Evolutionary conservation across 2,329 filamentous ascomycete species (phyloP), one percentile per base, ranked within the genome.

Genomic region (Monosporascus sp.): DNA sequence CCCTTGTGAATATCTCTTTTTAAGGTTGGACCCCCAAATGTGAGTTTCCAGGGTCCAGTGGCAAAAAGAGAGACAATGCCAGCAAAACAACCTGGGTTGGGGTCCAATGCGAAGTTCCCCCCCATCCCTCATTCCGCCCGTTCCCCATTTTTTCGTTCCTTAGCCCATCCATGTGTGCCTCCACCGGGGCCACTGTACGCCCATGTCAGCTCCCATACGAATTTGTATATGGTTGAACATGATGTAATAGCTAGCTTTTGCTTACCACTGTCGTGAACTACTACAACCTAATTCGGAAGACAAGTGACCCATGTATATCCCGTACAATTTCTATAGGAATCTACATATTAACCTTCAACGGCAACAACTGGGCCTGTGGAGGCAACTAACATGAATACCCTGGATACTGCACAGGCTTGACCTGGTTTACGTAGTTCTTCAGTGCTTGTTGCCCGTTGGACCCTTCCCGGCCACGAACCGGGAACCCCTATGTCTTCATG

Each of bases 41-140:
- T 55, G 58, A 54, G 55, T 52, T 47, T 55, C 64, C 62, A 66
- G 63, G 63, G 61, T 64, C 57, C 60, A 64, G 65, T 68, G 65
- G 65, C 65, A 57, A 66, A 66, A 58, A 61, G 57, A 55, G 58
- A 28, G 26, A 28, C 57, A 58, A 59, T 51, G 54, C 56, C 58
- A 61, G 57, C 59, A 54, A 63, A 60, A 58, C 58, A 57, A 56
- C 60, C 24, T 9, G 22, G n/a, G 40, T 60, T 57, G 51, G 55
- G 60, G 60, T 55, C 57, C 52, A 56, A 60, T 54, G 60, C 62
- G 60, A 64, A 63, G 59, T 60, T 15, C 18, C 24, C 18, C 20
- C 43, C 59, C 58, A 59, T 31, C 20, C 43, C 60, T 56, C 60
- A 63, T 62, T 56, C 54, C 59, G 20, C 58, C 50, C 48, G 47